Evolutionary conservation across 2,329 filamentous ascomycete genomes (phyloP), one percentile per base, ranked within the genome.

Genomic region (Cytospora piceicola): DNA sequence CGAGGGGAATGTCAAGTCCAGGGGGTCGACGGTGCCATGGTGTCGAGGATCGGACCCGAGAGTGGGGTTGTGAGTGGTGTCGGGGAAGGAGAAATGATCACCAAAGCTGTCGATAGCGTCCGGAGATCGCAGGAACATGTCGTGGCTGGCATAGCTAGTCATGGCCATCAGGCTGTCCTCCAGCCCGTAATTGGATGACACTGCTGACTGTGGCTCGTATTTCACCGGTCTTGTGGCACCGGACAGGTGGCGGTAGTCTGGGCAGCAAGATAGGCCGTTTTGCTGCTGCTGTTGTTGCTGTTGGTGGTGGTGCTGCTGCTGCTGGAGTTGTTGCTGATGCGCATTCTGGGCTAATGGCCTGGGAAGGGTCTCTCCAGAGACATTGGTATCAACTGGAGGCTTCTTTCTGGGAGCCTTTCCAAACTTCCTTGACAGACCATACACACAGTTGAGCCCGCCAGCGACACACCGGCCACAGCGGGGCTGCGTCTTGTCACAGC

Each of bases 331-430:
- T 15, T 36, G 34, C 12, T 36, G 56, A 17, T 64, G 63, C 7
- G 66, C 29, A 30, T 58, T 61, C 46, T 67, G 66, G 54, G 58
- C n/a, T n/a, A 67, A 22, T 27, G 66, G 34, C 11, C 64, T 61
- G 2, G 66, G 60, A 46, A 58, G 34, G 7, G 63, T 32, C 27
- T 60, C 63, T 22, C 49, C 55, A 20, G 63, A 30, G 30, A 56
- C 32, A 27, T 49, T 62, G 20, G 63, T 60, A 22, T 67, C 66
- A 46, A 64, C 34, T 49, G 58, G 58, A 14, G 66, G 51, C 29
- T 65, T 67, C 63, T 67, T 67, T 11, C 66, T 61, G 20, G 66
- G 66, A 1, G 66, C 66, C 63, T 67, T 67, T 55, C 66, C 66
- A 51, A 67, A 67, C 15, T 67, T 67, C 32, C 66, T 67, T 49